Conservation (phyloP, 805 yeast genomes). For the Saturnispora galanensis region DNA sequence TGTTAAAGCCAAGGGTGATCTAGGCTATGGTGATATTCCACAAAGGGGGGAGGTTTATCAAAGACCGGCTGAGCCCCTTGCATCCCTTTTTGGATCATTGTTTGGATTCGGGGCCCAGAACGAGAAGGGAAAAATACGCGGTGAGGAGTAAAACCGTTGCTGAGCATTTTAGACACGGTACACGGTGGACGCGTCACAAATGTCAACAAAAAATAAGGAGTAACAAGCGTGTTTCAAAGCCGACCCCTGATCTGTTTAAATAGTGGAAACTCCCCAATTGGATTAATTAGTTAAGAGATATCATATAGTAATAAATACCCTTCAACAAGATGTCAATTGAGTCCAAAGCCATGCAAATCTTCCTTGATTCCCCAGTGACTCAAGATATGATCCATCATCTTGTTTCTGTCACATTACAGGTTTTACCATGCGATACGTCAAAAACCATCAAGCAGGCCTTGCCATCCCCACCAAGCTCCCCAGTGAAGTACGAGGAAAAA, state of each 20-base stretch:
- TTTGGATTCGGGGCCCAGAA: constrained; percentile 9
- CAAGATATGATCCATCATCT: constrained; percentile 66
- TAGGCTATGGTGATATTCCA: constrained; percentile 16
- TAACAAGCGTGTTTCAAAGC: constrained; percentile 8
- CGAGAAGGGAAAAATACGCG: too few species aligned
- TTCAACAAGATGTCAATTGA: constrained; percentile 30
- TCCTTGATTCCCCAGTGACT: constrained; percentile 57
- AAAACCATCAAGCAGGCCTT: constrained; percentile 27
- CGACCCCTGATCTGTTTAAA: constrained; percentile 1
- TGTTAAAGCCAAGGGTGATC: neutral
- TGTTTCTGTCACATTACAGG: constrained; percentile 57
- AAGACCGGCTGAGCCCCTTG: constrained; percentile 23
- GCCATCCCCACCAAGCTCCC: constrained; percentile 25
- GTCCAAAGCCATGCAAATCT: constrained; percentile 46
- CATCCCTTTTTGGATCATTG: constrained; percentile 20
- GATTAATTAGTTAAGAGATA: neutral
- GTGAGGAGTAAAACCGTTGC: too few species aligned
- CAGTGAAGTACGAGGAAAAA: constrained; percentile 27
- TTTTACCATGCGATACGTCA: constrained; percentile 48
- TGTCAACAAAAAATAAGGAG: constrained; percentile 5
- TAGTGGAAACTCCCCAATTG: neutral
- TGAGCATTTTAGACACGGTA: constrained; percentile 1
- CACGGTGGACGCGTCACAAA: constrained; percentile 3
- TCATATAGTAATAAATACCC: neutral
- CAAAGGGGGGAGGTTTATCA: constrained; percentile 21